Percentiles rank a stretch among this genome's conserved stretches.
phyloP scores from a whole-genome alignment of 108 stramenopile genomes.

The Seminavis robusta region DNA sequence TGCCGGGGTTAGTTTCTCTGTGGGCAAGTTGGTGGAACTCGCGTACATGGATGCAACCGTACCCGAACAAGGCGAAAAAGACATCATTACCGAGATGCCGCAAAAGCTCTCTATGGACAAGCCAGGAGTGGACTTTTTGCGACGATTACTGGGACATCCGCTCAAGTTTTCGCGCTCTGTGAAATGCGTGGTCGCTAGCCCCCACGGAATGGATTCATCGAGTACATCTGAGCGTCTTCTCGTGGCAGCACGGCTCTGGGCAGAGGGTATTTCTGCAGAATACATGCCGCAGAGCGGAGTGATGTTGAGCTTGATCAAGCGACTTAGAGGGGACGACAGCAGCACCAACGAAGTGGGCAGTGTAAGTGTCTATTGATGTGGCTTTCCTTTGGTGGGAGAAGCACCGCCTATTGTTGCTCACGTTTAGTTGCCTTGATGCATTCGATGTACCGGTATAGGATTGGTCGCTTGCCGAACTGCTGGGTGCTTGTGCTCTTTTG shows the following conservation, averaged over 20 bases:
- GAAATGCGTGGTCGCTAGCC: conserved; percentile 58
- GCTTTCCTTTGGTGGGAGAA: too few species aligned
- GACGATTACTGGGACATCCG: conserved; percentile 61
- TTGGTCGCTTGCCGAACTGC: conserved; percentile 60
- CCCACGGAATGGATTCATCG: conserved; percentile 54
- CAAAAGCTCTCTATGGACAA: conserved; percentile 8
- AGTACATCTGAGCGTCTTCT: conserved; percentile 41
- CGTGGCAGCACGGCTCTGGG: conserved; percentile 64
- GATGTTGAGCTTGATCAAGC: conserved; percentile 54
- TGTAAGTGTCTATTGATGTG: too few species aligned
- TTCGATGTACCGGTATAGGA: conserved; percentile 21
- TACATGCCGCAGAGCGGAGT: conserved; percentile 70
- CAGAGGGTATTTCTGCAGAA: conserved; percentile 67
- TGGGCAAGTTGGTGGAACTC: conserved; percentile 66
- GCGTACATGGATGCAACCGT: conserved; percentile 47
- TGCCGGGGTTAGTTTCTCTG: conserved; percentile 51
- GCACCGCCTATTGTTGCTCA: too few species aligned
- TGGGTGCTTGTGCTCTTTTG: conserved; percentile 65
- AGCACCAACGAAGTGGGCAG: conserved; percentile 22
- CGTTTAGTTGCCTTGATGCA: too few species aligned
- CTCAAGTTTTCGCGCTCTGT: conserved; percentile 28
- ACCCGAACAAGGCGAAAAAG: conserved; percentile 19
- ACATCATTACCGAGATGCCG: background rate
- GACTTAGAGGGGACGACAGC: conserved; percentile 20
- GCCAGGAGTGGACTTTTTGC: conserved; percentile 32